Evolutionary conservation across 2,329 filamentous ascomycete genomes (phyloP).

Genomic region (Alternaria sp.): DNA sequence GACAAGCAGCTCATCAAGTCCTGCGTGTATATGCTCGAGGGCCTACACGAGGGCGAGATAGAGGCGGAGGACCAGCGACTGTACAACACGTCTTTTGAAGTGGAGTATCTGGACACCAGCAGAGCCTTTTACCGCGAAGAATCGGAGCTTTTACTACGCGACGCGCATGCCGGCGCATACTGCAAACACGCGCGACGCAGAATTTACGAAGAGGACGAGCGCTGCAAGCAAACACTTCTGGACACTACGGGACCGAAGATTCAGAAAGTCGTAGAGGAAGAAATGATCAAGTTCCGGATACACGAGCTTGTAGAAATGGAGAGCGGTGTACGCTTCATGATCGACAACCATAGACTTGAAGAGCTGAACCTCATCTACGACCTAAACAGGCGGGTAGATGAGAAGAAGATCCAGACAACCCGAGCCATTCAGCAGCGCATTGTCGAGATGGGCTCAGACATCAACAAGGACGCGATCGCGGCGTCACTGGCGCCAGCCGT

Average conservation of each 20-base stretch:
- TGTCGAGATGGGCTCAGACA: constrained; percentile 78
- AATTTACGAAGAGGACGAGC: constrained; percentile 78
- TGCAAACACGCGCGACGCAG: constrained; percentile 76
- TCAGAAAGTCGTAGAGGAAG: constrained; percentile 75
- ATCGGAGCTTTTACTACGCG: constrained; percentile 74
- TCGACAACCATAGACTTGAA: constrained; percentile 82
- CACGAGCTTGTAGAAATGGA: constrained; percentile 84
- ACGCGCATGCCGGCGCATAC: constrained; percentile 82
- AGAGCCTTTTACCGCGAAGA: constrained; percentile 76
- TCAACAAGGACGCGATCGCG: constrained; percentile 71
- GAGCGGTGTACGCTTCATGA: constrained; percentile 86
- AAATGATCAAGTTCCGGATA: constrained; percentile 79
- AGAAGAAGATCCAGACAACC: constrained; percentile 72
- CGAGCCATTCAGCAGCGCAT: constrained; percentile 75
- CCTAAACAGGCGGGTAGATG: constrained; percentile 78
- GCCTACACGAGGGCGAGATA: constrained; percentile 79
- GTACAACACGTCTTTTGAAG: constrained; percentile 84
- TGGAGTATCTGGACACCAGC: constrained; percentile 74
- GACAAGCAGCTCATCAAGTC: constrained; percentile 82
- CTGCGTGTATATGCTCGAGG: constrained; percentile 88
- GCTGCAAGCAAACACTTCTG: constrained; percentile 83
- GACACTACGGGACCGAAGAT: constrained; percentile 75
- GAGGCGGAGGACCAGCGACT: constrained; percentile 81
- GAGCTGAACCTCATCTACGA: constrained; percentile 83
- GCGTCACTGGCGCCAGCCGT: constrained; percentile 62